Evolutionary conservation across 257 asterid species (phyloP), one percentile per base, ranked within the genome.

Genomic region (Solanum arcanum): DNA sequence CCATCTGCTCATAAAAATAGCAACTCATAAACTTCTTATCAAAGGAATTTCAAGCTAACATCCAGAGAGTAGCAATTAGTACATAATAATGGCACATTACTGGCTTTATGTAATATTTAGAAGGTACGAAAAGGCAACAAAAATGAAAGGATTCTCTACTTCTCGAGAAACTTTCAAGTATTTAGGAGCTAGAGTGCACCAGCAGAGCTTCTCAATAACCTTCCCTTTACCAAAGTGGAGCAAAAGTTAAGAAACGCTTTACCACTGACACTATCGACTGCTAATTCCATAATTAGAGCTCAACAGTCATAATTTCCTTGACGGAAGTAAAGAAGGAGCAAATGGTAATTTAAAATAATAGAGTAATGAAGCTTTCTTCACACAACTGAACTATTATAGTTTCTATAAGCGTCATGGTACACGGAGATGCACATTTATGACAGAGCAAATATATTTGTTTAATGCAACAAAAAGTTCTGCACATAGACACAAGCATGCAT

Each of bases 1-100:
- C 87, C 74, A 59, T 88, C 94, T 90, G 91, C 72, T 82, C 89
- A 89, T 12, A 35, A 83, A 85, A 85, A 42, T 23, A 76, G 60
- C 27, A 76, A 76, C 33, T 13, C 33, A 14, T 76, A 2, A 76
- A 76, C 37, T 76, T 42, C 35, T 41, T 42, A 21, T 42, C 23
- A 13, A n/a, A 76, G 35, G 25, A 76, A 42, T 76, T 76, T 76
- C 60, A 41, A 76, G 33, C 23, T 76, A 42, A 76, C 35, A 25
- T 76, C 35, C 13, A 4, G 13, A 41, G 21, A 76, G 13, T 42
- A n/a, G 83, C 35, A 35, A 9, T 35, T 7, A 27, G 41, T 72
- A 18, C n/a, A 72, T 72, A 33, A 72, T 33, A 29, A 72, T 2
- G 75, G 18, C 12, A 72, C 27, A 72, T 37, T 20, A 72, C 46